Evolutionary conservation across 306 rosid genomes (phyloP).

Genomic region (Glycine latifolia): DNA sequence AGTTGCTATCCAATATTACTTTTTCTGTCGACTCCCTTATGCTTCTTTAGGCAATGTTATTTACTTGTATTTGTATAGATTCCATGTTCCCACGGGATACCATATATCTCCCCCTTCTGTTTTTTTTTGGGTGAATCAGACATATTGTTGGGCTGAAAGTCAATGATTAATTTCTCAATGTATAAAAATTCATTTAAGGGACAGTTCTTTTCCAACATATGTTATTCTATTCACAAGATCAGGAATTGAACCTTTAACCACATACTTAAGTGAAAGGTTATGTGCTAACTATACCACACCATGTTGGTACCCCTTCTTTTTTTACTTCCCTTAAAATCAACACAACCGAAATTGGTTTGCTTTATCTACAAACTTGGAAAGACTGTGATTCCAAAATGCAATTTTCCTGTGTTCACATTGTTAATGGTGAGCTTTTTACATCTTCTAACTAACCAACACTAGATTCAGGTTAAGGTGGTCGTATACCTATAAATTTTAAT

Average conservation of each 20-base stretch:
- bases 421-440: conserved; percentile 2
- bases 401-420: conserved; percentile 34
- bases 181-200: too few relatives aligned
- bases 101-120: too few relatives aligned
- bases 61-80: conserved; percentile 52
- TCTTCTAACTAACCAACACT: conserved; percentile 33
- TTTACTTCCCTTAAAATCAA: conserved; percentile 26
- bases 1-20: conserved; percentile 63
- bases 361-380: conserved; percentile 24
- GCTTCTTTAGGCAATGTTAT: conserved; percentile 44
- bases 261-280: too few relatives aligned
- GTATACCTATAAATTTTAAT: conserved; percentile 36
- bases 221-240: too few relatives aligned
- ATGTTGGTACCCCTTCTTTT: neutral
- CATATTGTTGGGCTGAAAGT: too few relatives aligned
- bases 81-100: neutral
- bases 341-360: neutral
- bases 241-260: too few relatives aligned
- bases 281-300: too few relatives aligned
- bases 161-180: too few relatives aligned
- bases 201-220: too few relatives aligned
- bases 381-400: neutral
- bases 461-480: neutral
- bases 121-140: too few relatives aligned
- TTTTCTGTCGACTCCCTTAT: conserved; percentile 57